Percentiles rank a stretch among this genome's conserved stretches.
Evolutionary conservation across 2,329 filamentous ascomycete species (phyloP).

Genomic region (Xylariaceae sp.): DNA sequence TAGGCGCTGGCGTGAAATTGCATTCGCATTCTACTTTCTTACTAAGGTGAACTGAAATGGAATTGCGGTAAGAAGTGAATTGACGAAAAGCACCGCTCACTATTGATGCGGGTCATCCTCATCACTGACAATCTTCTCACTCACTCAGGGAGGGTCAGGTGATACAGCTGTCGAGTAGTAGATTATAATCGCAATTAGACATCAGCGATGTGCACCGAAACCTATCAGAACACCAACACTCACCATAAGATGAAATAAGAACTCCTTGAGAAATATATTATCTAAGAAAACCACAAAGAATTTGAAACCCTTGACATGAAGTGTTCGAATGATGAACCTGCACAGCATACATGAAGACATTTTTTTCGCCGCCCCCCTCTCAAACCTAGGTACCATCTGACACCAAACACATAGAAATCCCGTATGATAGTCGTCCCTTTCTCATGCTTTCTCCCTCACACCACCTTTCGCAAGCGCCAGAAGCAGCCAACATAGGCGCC

Average conservation of each 20-base stretch:
- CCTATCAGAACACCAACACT: not conserved
- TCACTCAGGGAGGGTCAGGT: no score
- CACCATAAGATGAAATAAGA: not conserved
- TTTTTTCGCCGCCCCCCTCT: conserved; percentile 16
- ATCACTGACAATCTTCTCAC: no score
- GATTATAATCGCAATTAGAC: not conserved
- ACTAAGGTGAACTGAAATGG: not conserved
- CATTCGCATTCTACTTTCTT: not conserved
- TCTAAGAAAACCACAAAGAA: no score
- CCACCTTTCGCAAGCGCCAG: no score
- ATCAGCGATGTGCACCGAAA: conserved; percentile 15
- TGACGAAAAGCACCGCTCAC: conserved; percentile 4
- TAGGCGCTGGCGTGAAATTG: conserved; percentile 27
- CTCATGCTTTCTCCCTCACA: not conserved
- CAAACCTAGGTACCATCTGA: not conserved
- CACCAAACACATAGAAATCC: no score
- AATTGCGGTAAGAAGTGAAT: not conserved
- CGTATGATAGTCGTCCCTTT: no score
- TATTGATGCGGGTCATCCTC: not conserved
- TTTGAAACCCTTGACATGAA: no score
- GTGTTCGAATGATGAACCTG: no score
- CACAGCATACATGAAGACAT: no score
- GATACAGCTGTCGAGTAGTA: no score
- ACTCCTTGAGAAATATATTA: conserved; percentile 6
- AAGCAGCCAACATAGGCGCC: no score